These are phyloP conservation scores for Xylaria sp. DNA, from an alignment of 2,329 filamentous ascomycete genomes.

Conservation along the genomic window DNA sequence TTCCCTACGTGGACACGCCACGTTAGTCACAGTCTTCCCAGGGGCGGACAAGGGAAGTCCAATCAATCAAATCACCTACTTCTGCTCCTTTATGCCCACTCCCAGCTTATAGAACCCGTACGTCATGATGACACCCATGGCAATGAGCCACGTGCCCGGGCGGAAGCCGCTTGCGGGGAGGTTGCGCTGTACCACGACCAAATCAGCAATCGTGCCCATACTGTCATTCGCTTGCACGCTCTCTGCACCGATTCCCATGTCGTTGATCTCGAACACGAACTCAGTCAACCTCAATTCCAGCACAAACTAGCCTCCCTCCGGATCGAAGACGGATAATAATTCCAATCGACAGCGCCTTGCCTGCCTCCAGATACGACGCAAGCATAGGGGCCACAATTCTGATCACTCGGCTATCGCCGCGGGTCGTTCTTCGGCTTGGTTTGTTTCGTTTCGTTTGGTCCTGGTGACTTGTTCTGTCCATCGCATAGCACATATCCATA, in stretches of 20 bases:
- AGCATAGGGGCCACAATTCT: neutral
- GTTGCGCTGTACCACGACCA: conserved; percentile 73
- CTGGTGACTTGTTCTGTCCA: neutral
- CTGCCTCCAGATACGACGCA: neutral
- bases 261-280: neutral
- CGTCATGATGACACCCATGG: conserved; percentile 80
- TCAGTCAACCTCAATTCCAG: neutral
- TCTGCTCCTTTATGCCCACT: conserved; percentile 86
- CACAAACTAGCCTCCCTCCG: neutral
- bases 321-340: no score
- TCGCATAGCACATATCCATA: neutral
- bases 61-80: conserved; percentile 63
- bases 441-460: neutral
- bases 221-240: neutral
- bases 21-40: conserved; percentile 13
- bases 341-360: neutral
- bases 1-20: conserved; percentile 69
- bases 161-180: conserved; percentile 91
- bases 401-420: neutral
- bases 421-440: no score
- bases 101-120: conserved; percentile 92
- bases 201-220: conserved; percentile 15
- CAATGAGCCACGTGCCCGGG: conserved; percentile 80
- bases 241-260: neutral
- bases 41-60: neutral